Base-by-base conservation (phyloP, 163 green algal species). In the Scenedesmus sp. region DNA sequence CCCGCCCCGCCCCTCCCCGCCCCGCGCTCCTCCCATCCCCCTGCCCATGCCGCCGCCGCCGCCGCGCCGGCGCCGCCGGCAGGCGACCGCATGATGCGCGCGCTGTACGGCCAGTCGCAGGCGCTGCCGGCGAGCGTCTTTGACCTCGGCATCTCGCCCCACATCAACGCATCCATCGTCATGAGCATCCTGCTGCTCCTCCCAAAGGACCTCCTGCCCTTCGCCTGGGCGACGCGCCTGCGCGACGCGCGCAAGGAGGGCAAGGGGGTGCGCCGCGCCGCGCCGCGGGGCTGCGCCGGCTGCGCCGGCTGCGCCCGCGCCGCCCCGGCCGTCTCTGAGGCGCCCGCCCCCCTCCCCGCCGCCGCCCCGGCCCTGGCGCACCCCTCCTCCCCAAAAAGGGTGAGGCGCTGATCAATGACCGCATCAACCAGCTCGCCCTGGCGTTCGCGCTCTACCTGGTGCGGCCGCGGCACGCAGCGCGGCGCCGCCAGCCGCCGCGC, bases 161-260 rank as follows among this genome's bases (percentile, higher is more conserved):
- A 85, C 70, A 87, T 91, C 77, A 90, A 91, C 67, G 85, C 87
- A 6, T 86, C 75, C 70, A 91, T 91, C 62, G 22, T 87, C 42
- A 51, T 91, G 9, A 79, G 63, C 20, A 47, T 90, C 13, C 15
- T 81, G 53, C 77, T 89, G 34, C 29, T 84, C 0, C 22, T 78
- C 17, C 77, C 69, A 0, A 77, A 78, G 60, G 69, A 80, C 0
- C 33, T 80, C 48, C 22, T 75, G 28, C 47, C 54, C 1, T 83
- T 54, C 39, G 34, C 42, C 3, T 76, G 63, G 64, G 51, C 57
- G 33, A 47, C 47, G 20, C 74, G 85, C 4, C 80, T 90, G 39
- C 60, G 71, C 45, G 85, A 90, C 44, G 83, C 83, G 0, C 83
- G 83, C 42, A 87, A 87, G 73, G 83, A 90, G 73, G 85, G 85